These are phyloP conservation scores for Chlorella sorokiniana DNA, from an alignment of 139 green algal species.

Conservation along the genomic window DNA sequence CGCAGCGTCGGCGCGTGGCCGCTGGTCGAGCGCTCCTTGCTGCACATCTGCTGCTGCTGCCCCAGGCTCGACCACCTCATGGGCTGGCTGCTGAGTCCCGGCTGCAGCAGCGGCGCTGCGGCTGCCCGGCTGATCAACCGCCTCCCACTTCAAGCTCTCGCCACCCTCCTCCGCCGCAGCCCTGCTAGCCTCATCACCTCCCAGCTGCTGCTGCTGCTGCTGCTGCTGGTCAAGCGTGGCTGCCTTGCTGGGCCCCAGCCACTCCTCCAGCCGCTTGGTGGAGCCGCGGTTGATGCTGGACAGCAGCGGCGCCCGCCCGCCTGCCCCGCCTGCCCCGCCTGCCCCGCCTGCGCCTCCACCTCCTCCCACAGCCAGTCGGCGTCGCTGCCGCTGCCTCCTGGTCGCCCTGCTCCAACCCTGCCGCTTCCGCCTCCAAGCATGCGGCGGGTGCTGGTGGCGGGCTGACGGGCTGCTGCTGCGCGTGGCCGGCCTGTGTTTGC, in stretches of 20 bases:
- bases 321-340: not conserved
- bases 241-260: conserved; percentile 1
- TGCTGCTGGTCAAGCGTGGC: conserved; percentile 18
- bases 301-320: not conserved
- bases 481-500: not conserved
- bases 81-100: too few relatives aligned
- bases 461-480: not conserved
- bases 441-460: not conserved
- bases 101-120: too few relatives aligned
- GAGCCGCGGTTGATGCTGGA: conserved; percentile 7
- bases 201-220: not conserved
- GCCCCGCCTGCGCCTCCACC: not conserved
- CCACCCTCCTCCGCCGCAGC: not conserved
- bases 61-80: too few relatives aligned
- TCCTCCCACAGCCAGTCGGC: not conserved
- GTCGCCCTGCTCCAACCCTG: not conserved
- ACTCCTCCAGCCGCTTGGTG: conserved; percentile 12
- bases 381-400: not conserved
- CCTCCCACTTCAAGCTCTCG: not conserved
- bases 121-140: not conserved
- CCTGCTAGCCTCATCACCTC: too few relatives aligned
- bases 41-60: too few relatives aligned
- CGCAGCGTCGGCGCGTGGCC: too few relatives aligned
- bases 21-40: too few relatives aligned
- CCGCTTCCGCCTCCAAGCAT: not conserved